A percentile compares a stretch with the other conserved stretches of the same genome.
These are phyloP conservation scores for Trypanosoma congolense DNA, from an alignment of 208 protist species.

Conservation along the genomic window DNA sequence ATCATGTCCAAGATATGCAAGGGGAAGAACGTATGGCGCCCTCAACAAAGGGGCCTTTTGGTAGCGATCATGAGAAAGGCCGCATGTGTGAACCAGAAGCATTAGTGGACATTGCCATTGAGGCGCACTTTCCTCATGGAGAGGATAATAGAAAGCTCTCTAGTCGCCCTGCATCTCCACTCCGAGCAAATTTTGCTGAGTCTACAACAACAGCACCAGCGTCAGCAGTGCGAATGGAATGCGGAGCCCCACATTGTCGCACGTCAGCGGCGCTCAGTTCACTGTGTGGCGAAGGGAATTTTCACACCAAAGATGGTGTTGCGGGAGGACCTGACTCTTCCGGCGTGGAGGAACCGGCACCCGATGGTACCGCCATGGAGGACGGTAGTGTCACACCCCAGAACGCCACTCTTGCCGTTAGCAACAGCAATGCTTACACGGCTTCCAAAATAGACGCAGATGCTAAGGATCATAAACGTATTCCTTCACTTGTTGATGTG, in stretches of 20 bases:
- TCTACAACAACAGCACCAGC: conserved; percentile 4
- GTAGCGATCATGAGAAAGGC: too few relatives aligned
- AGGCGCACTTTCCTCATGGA: too few relatives aligned
- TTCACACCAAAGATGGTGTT: neutral
- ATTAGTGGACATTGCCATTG: too few relatives aligned
- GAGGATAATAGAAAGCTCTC: conserved; percentile 2
- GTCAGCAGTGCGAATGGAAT: too few relatives aligned
- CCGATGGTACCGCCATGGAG: neutral
- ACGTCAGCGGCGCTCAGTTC: neutral
- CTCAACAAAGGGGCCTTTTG: too few relatives aligned
- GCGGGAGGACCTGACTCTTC: neutral
- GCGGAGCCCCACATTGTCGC: too few relatives aligned
- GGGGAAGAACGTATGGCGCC: too few relatives aligned
- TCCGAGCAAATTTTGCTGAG: conserved; percentile 16
- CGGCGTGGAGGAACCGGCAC: neutral
- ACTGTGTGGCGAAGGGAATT: neutral
- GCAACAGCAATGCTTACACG: too few relatives aligned
- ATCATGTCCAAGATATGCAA: too few relatives aligned
- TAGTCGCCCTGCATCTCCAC: conserved; percentile 13
- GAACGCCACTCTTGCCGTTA: too few relatives aligned
- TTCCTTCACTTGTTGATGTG: neutral
- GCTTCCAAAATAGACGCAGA: neutral
- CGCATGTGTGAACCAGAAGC: too few relatives aligned
- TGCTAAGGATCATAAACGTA: neutral
- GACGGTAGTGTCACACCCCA: too few relatives aligned